phyloP scores from a whole-genome alignment of 331 rosid species.

The Rosa hybrid region DNA sequence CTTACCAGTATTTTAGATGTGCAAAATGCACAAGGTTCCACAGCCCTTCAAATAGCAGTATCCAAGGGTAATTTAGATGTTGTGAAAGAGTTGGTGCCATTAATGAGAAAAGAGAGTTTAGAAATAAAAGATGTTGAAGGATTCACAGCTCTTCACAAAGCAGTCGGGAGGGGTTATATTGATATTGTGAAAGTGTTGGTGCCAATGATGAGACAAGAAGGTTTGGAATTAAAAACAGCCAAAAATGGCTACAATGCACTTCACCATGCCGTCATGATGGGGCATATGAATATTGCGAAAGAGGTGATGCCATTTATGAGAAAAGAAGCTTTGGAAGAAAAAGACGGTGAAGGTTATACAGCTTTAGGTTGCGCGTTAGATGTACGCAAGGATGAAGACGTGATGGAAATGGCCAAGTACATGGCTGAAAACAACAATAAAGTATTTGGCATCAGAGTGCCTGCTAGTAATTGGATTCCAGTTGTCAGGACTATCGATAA shows the following conservation, averaged over 20 bases:
- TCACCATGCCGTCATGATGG: not conserved
- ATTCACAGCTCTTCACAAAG: rapidly evolving
- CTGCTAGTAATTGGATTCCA: not conserved
- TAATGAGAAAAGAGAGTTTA: not conserved
- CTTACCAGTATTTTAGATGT: not conserved
- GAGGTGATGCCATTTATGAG: not conserved
- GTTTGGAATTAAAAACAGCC: not conserved
- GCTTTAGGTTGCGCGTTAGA: not conserved
- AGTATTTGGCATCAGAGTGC: not conserved
- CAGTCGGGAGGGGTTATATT: rapidly evolving
- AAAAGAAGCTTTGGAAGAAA: not conserved
- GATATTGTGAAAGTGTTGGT: not conserved
- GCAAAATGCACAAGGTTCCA: not conserved
- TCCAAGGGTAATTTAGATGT: rapidly evolving
- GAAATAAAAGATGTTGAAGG: not conserved
- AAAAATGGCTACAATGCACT: no score
- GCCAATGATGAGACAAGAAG: not conserved
- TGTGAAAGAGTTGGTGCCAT: not conserved
- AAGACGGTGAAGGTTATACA: not conserved
- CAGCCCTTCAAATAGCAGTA: not conserved
- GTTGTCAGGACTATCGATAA: not conserved
- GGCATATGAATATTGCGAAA: not conserved
- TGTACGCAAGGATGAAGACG: not conserved
- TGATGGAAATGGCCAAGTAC: not conserved
- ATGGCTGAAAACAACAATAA: not conserved